A percentile compares a stretch with the other conserved stretches of the same genome.
Evolutionary conservation across 306 rosid genomes (phyloP).

Genomic region (Carpinus fangiana): DNA sequence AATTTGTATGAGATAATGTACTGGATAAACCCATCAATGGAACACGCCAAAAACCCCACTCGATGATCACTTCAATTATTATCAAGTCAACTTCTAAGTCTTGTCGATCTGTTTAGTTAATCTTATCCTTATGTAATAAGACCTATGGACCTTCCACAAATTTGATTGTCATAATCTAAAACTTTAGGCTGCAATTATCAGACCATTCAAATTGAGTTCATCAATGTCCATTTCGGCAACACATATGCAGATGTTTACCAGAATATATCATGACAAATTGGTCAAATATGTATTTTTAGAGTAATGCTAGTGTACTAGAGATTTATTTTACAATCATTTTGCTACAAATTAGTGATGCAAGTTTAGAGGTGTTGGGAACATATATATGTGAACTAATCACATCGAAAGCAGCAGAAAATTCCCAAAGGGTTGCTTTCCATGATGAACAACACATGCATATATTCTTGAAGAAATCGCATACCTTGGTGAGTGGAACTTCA

Average conservation of each 20-base stretch:
- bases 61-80: background rate
- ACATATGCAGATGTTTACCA: background rate
- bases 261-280: background rate
- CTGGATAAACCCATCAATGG: constrained; percentile 2
- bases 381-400: too few relatives aligned
- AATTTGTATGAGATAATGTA: constrained; percentile 7
- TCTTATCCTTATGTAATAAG: background rate
- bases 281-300: too few relatives aligned
- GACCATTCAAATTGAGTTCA: background rate
- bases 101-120: background rate
- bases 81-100: background rate
- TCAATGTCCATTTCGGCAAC: background rate
- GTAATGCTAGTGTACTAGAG: too few relatives aligned
- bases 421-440: too few relatives aligned
- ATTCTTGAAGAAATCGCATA: too few relatives aligned
- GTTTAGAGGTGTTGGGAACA: too few relatives aligned
- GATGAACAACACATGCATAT: too few relatives aligned
- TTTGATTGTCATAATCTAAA: background rate
- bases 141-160: background rate
- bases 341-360: too few relatives aligned
- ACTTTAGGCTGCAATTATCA: background rate
- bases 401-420: too few relatives aligned
- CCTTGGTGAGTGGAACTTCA: too few relatives aligned
- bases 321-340: too few relatives aligned
- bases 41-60: constrained; percentile 16